Evolutionary conservation across 257 asterid genomes (phyloP).

Genomic region (Nicotiana paniculata): DNA sequence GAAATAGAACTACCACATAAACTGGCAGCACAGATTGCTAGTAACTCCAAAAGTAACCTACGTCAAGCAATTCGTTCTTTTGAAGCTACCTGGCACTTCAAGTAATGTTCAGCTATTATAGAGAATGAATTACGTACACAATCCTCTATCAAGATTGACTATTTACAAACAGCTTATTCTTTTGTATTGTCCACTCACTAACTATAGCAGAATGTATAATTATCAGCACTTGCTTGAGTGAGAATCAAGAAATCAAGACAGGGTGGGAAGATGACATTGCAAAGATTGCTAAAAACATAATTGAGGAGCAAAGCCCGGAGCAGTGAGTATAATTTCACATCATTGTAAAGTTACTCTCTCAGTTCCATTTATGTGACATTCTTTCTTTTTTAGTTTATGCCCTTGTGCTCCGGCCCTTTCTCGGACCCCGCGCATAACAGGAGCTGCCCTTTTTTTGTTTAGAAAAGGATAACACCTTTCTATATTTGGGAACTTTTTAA

Average conservation of each 20-base stretch:
- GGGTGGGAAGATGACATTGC: slow-evolving; percentile 91
- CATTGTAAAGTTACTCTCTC: neutral
- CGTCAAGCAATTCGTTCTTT: slow-evolving; percentile 88
- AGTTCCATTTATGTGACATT: neutral
- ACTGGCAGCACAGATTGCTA: slow-evolving; percentile 56
- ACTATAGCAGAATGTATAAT: neutral
- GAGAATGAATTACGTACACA: neutral
- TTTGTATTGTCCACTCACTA: neutral
- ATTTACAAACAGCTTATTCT: neutral
- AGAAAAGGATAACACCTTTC: neutral
- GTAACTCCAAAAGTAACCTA: slow-evolving; percentile 62
- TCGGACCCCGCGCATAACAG: too few relatives aligned
- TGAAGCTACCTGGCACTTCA: slow-evolving; percentile 73
- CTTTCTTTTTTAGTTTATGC: neutral
- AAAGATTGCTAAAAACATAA: slow-evolving; percentile 52
- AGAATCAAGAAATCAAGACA: slow-evolving; percentile 56
- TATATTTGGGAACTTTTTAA: neutral
- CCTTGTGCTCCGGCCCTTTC: too few relatives aligned
- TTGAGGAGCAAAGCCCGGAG: slow-evolving; percentile 78
- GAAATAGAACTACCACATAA: slow-evolving; percentile 43
- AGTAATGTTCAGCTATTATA: slow-evolving; percentile 20
- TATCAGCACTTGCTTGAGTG: slow-evolving; percentile 24
- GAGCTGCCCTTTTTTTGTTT: neutral
- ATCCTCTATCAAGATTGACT: neutral
- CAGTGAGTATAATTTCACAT: slow-evolving; percentile 44